Evolutionary conservation across 2,329 filamentous ascomycete species (phyloP).

Genomic region (Pseudogymnoascus sp.): DNA sequence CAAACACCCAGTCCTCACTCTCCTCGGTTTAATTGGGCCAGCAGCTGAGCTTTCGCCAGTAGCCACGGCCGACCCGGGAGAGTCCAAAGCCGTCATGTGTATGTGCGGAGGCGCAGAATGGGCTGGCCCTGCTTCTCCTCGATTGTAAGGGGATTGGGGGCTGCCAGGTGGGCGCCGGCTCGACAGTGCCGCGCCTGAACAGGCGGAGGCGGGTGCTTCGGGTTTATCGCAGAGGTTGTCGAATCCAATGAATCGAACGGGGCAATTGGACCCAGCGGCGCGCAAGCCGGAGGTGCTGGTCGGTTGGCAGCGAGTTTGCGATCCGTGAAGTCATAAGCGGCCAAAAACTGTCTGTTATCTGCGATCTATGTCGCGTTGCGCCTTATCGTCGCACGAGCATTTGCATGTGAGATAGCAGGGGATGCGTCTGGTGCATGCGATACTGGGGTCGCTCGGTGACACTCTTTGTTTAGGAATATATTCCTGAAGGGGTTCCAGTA

Average conservation of each 20-base stretch:
- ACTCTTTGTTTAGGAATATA: background rate
- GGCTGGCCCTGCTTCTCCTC: background rate
- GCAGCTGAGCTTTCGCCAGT: constrained; percentile 16
- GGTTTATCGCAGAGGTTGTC: background rate
- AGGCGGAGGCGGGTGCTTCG: background rate
- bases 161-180: background rate
- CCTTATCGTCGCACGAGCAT: constrained; percentile 6
- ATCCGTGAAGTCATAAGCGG: background rate
- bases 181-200: background rate
- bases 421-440: background rate
- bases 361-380: constrained; percentile 7
- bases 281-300: background rate
- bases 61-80: constrained; percentile 9
- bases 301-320: background rate
- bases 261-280: background rate
- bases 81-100: constrained; percentile 24
- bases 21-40: constrained; percentile 55
- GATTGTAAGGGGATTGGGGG: background rate
- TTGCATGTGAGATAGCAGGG: constrained; percentile 6
- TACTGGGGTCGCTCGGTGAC: background rate
- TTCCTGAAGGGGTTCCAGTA: background rate
- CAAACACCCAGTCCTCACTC: constrained; percentile 82
- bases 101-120: background rate
- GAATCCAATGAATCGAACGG: background rate
- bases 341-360: constrained; percentile 1